Evolutionary conservation across 768 basidiomycete species (phyloP).

Genomic region (Lactarius sp.): DNA sequence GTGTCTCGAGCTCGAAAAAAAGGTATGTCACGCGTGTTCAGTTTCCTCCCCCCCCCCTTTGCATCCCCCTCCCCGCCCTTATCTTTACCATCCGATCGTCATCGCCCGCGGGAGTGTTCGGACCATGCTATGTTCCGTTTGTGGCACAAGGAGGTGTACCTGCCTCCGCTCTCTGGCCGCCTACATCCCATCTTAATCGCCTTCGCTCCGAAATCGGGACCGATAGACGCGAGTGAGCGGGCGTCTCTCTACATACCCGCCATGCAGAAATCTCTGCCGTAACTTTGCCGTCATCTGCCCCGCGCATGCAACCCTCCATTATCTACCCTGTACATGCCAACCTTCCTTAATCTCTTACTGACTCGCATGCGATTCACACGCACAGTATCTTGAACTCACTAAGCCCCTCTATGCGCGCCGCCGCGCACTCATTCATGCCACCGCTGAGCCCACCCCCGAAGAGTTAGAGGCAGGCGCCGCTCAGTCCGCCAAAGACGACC

Average conservation of each 20-base stretch:
- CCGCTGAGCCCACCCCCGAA: conserved; percentile 63
- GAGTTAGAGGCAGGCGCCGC: conserved; percentile 81
- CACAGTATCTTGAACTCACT: conserved; percentile 68
- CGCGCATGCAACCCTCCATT: not conserved
- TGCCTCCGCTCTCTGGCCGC: not conserved
- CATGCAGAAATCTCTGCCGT: conserved; percentile 9
- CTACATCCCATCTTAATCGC: not conserved
- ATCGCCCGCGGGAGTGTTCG: not conserved
- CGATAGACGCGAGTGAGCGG: conserved; percentile 1
- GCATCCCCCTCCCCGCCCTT: not conserved
- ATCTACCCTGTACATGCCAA: not conserved
- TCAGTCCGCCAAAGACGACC: conserved; percentile 70
- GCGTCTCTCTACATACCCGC: not conserved
- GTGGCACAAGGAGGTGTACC: not conserved
- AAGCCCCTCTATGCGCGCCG: conserved; percentile 87
- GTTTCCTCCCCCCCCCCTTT: not conserved
- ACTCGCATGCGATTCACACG: conserved; percentile 5
- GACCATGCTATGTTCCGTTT: not conserved
- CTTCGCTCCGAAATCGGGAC: conserved; percentile 17
- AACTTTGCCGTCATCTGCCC: conserved; percentile 6
- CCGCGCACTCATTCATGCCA: conserved; percentile 75
- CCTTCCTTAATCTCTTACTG: not conserved
- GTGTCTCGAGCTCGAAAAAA: conserved; percentile 93
- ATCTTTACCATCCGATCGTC: not conserved
- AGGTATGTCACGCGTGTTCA: conserved; percentile 46